A percentile compares a stretch with the other conserved stretches of the same genome.
Evolutionary conservation across 2,329 filamentous ascomycete genomes (phyloP).

Genomic region (Chaetomium sp.): DNA sequence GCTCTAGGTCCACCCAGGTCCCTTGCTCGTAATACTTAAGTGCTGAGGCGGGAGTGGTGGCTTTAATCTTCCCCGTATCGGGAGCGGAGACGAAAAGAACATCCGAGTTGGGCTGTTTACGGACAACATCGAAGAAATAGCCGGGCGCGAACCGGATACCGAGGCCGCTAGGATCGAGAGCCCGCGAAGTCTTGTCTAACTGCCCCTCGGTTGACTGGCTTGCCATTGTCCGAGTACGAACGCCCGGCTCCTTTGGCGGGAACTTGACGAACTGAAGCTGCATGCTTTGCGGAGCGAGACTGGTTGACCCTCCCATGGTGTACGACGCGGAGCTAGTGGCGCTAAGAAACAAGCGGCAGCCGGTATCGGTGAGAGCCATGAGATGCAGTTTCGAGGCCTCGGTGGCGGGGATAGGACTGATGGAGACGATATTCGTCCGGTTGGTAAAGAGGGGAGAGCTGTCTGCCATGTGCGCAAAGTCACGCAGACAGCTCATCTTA

Average conservation of each 20-base stretch:
- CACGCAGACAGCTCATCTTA: conserved; percentile 61
- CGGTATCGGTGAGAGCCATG: conserved; percentile 86
- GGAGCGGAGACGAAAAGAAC: conserved; percentile 81
- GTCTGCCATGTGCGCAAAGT: conserved; percentile 85
- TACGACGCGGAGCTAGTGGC: conserved; percentile 77
- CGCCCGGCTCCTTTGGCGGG: conserved; percentile 61
- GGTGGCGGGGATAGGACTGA: conserved; percentile 77
- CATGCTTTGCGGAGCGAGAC: conserved; percentile 83
- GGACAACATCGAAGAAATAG: conserved; percentile 85
- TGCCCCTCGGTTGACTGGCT: conserved; percentile 43
- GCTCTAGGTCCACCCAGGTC: conserved; percentile 73
- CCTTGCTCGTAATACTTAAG: conserved; percentile 75
- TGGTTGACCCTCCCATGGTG: conserved; percentile 59
- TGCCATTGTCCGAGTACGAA: conserved; percentile 29
- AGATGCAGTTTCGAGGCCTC: conserved; percentile 85
- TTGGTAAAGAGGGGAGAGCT: conserved; percentile 70
- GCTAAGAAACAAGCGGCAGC: conserved; percentile 89
- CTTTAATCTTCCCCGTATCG: conserved; percentile 82
- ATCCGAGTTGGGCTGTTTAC: conserved; percentile 63
- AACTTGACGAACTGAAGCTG: conserved; percentile 97
- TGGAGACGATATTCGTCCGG: conserved; percentile 74
- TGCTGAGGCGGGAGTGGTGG: conserved; percentile 54
- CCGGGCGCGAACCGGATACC: conserved; percentile 76
- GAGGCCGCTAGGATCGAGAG: conserved; percentile 52
- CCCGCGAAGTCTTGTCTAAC: conserved; percentile 53